A percentile compares a stretch with the other conserved stretches of the same genome.
Conservation (phyloP, 192 early-diverging fungal species). For the Backusella australiensis region DNA sequence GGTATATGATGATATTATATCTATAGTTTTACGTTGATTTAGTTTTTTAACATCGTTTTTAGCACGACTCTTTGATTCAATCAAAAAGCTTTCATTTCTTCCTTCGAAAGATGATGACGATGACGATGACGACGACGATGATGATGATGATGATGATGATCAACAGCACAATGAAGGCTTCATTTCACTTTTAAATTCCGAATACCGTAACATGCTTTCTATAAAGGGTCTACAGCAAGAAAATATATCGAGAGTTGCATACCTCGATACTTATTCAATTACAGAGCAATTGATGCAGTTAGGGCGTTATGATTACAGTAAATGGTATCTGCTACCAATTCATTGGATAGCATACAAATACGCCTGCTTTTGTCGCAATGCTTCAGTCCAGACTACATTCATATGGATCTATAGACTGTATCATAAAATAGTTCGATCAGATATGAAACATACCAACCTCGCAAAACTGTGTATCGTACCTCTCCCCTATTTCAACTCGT, state of each 20-base stretch:
- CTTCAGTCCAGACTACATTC: background rate
- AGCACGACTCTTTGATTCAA: background rate
- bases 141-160: no score
- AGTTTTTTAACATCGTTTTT: background rate
- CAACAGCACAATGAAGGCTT: no score
- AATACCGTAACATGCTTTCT: background rate
- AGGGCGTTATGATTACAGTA: background rate
- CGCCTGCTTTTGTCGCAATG: background rate
- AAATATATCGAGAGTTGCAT: background rate
- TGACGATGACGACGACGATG: no score
- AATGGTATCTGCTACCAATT: background rate
- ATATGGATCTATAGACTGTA: background rate
- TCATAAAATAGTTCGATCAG: background rate
- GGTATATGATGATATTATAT: background rate
- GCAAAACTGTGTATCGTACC: background rate
- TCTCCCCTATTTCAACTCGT: background rate
- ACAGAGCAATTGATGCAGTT: background rate
- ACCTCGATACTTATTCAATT: background rate
- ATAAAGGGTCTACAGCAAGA: background rate
- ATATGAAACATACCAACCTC: background rate
- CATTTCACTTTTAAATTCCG: background rate
- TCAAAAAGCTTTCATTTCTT: background rate
- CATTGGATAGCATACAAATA: background rate
- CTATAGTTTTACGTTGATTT: no score
- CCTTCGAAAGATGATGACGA: background rate